phyloP scores from a whole-genome alignment of 768 basidiomycete species.

The Paxillus involutus region DNA sequence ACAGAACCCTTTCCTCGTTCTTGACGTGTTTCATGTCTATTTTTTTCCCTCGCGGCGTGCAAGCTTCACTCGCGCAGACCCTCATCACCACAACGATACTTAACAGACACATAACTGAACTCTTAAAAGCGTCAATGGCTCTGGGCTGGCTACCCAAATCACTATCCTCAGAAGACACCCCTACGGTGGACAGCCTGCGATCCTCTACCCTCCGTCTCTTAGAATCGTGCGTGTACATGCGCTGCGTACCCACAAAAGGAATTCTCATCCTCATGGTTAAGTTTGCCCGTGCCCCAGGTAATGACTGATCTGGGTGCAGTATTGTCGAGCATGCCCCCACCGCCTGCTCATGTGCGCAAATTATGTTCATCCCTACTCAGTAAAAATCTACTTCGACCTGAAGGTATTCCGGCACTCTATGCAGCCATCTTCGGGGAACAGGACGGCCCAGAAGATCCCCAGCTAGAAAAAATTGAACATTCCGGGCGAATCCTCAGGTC shows the following conservation, averaged over 20 bases:
- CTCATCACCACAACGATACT: constrained; percentile 59
- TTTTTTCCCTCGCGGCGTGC: constrained; percentile 53
- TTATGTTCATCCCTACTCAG: constrained; percentile 64
- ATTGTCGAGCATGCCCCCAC: constrained; percentile 42
- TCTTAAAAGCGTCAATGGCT: constrained; percentile 59
- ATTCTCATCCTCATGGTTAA: constrained; percentile 16
- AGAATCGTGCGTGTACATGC: constrained; percentile 51
- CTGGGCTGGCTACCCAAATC: constrained; percentile 75
- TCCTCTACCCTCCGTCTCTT: constrained; percentile 57
- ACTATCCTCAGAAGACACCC: constrained; percentile 36
- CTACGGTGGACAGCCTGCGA: constrained; percentile 47
- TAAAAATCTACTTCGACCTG: constrained; percentile 66
- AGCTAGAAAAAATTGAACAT: constrained; percentile 72
- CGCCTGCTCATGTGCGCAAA: constrained; percentile 54
- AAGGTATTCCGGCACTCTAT: constrained; percentile 70
- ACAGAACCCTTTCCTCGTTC: constrained; percentile 42
- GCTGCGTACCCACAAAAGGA: constrained; percentile 8
- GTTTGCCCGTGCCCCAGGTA: constrained; percentile 63
- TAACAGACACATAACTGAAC: constrained; percentile 54
- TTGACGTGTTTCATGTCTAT: constrained; percentile 44
- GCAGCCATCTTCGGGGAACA: constrained; percentile 69
- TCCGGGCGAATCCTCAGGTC: constrained; percentile 61
- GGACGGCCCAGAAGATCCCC: constrained; percentile 48
- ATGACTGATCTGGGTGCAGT: constrained; percentile 65
- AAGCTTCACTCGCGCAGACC: constrained; percentile 53